These are phyloP conservation scores for Castanea crenata DNA, from an alignment of 306 rosid genomes.

Conservation along the genomic window DNA sequence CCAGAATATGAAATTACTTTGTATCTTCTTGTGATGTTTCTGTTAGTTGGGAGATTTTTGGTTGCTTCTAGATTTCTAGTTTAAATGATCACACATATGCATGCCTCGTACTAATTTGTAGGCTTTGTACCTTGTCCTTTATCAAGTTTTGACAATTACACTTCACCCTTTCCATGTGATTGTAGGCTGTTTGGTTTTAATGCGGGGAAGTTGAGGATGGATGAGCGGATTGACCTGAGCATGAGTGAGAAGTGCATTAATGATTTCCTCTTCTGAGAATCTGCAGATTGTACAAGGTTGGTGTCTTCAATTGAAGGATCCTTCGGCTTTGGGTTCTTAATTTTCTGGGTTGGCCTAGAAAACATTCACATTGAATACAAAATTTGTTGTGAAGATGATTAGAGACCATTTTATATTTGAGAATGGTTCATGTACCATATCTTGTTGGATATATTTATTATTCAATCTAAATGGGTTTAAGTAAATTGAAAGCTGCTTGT, in stretches of 20 bases:
- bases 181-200: slow-evolving; percentile 87
- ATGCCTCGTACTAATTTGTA: slow-evolving; percentile 11
- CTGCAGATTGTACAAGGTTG: no score
- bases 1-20: background rate
- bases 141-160: background rate
- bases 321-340: no score
- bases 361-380: no score
- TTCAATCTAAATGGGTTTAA: no score
- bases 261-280: no score
- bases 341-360: no score
- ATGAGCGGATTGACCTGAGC: slow-evolving; percentile 75
- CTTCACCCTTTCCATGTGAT: slow-evolving; percentile 11
- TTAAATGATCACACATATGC: background rate
- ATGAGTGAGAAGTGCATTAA: slow-evolving; percentile 58
- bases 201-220: slow-evolving; percentile 82
- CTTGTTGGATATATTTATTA: no score
- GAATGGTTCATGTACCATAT: no score
- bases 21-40: background rate
- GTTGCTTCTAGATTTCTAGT: background rate
- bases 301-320: no score
- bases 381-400: no score
- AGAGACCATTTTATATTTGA: no score
- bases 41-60: background rate
- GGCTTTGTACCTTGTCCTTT: background rate
- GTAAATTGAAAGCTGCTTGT: no score